Base-by-base conservation (phyloP, 352 stramenopile species). In the Lagenidium sp. region DNA sequence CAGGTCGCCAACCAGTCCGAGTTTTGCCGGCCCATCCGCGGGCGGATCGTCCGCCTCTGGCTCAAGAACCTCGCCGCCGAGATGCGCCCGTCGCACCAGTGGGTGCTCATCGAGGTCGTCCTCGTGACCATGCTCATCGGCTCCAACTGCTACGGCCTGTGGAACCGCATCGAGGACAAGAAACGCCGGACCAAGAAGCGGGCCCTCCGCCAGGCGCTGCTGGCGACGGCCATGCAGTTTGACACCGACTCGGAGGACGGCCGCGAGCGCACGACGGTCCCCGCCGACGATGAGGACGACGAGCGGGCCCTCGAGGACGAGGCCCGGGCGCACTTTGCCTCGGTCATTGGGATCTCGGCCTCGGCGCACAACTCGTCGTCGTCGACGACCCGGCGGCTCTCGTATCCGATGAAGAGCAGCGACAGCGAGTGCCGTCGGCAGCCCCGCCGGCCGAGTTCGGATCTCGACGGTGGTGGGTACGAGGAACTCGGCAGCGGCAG, bases 51-150 rank as follows among this genome's bases (percentile, higher is more conserved):
- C 13, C 36, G 47, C 1, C 58, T 65, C 1, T 86, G 73, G 73
- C 63, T 83, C 12, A 52, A 47, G 18, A 78, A 80, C 39, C 78
- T 67, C 37, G 68, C 69, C 4, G 57, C 63, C 10, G 63, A 74
- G 34, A 54, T 73, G 36, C 66, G 75, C 23, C 58, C 67, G 32
- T 63, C 72, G 45, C 58, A 71, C 47, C 71, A 56, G 40, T 82
- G 72, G 68, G 52, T 85, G 43, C 54, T 85, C 3, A 67, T 82
- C 32, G 66, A 68, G 37, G 43, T 81, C 15, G 73, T 83, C 35
- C 54, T 68, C 25, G 59, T 65, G 3, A 73, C 82, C 30, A 50
- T 76, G 25, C 65, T 61, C 20, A 49, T 78, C n/a, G 67, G 57
- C 6, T 47, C 47, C 6, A 48, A 38, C 23, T 43, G 41, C 25